A percentile compares a stretch with the other conserved stretches of the same genome.
phyloP scores from a whole-genome alignment of 139 green algal genomes.

The Chlamydomonas asymmetrica region DNA sequence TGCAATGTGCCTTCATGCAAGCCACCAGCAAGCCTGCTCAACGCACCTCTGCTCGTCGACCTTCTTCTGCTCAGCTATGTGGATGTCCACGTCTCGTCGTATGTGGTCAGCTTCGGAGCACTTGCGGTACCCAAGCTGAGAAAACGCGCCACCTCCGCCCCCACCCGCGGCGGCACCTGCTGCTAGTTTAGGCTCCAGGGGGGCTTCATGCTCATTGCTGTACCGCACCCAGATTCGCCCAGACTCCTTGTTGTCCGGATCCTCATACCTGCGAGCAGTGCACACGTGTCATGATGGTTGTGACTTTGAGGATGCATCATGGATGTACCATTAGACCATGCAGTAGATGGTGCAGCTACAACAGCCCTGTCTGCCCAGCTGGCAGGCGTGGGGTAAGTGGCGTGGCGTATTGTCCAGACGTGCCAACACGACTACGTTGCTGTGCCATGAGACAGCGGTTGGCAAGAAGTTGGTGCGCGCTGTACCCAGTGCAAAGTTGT shows the following conservation, averaged over 20 bases:
- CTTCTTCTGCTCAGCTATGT: constrained; percentile 36
- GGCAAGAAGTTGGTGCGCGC: neutral
- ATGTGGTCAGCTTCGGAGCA: constrained; percentile 60
- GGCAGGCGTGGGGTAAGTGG: neutral
- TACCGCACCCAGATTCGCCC: constrained; percentile 57
- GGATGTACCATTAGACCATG: neutral
- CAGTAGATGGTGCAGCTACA: neutral
- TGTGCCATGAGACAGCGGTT: neutral
- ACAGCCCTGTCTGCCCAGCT: neutral
- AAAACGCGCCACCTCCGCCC: constrained; percentile 40
- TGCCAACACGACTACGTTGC: neutral
- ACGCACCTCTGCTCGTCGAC: constrained; percentile 38
- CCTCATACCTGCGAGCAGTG: constrained; percentile 45
- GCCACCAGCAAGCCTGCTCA: too few relatives aligned
- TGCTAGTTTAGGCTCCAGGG: constrained; percentile 47
- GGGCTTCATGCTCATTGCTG: constrained; percentile 55
- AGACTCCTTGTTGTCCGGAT: constrained; percentile 41
- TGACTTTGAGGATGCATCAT: neutral
- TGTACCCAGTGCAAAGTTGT: neutral
- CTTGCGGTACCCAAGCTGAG: constrained; percentile 41
- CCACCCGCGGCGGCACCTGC: too few relatives aligned
- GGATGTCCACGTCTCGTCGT: constrained; percentile 35
- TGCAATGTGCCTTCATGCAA: neutral
- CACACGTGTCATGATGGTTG: neutral
- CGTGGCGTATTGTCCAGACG: neutral